Evolutionary conservation across 2,329 filamentous ascomycete genomes (phyloP).

Genomic region (Apiospora sp.): DNA sequence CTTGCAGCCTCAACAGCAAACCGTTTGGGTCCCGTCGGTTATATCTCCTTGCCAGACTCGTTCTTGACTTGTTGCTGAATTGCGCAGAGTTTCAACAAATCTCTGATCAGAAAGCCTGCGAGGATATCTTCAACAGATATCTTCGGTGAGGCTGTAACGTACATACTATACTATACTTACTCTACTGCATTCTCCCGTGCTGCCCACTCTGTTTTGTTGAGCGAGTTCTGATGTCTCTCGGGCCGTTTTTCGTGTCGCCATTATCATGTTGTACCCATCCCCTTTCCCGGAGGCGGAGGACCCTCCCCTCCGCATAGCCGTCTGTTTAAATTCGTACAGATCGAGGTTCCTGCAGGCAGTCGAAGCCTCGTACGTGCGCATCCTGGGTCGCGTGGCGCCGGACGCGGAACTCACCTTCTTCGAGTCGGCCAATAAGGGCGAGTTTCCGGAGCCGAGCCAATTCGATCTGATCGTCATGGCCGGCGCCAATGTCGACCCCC

Average conservation of each 20-base stretch:
- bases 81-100: not conserved
- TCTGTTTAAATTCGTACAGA: constrained; percentile 49
- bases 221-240: not conserved
- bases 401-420: constrained; percentile 44
- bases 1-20: not conserved
- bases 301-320: constrained; percentile 42
- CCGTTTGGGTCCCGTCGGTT: not conserved
- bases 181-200: not conserved
- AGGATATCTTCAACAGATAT: constrained; percentile 30
- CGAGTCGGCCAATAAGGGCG: constrained; percentile 43
- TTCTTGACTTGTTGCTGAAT: not conserved
- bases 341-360: constrained; percentile 46
- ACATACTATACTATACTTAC: too few species aligned
- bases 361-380: constrained; percentile 45
- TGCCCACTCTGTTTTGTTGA: not conserved
- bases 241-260: not conserved
- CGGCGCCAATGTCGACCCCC: constrained; percentile 52
- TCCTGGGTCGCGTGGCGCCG: constrained; percentile 42
- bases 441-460: constrained; percentile 46
- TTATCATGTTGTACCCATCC: constrained; percentile 18
- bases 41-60: not conserved
- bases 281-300: not conserved
- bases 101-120: constrained; percentile 23
- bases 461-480: constrained; percentile 54
- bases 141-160: not conserved